A percentile compares a stretch with the other conserved stretches of the same genome.
Conservation (phyloP, 2,329 filamentous ascomycete species). For the Emergomyces orientalis region DNA sequence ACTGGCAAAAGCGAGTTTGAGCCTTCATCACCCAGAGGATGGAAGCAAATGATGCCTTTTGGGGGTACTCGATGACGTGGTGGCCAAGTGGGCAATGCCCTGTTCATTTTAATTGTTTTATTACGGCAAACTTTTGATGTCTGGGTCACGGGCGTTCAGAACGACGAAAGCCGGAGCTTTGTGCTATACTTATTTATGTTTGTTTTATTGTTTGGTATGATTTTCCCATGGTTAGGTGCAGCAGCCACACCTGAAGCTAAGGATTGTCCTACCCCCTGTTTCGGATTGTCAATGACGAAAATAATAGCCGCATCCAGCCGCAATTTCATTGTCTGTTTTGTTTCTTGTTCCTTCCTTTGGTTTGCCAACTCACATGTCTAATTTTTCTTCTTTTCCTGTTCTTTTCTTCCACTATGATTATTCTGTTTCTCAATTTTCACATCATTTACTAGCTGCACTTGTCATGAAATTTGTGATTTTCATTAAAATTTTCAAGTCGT, state of each 20-base stretch:
- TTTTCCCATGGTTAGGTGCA: background rate
- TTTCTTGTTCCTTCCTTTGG: background rate
- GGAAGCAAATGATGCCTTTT: background rate
- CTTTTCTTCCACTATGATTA: too few species aligned
- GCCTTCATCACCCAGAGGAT: background rate
- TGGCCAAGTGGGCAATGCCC: background rate
- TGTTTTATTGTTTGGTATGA: background rate
- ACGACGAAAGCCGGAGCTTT: background rate
- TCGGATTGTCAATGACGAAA: background rate
- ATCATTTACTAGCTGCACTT: too few species aligned
- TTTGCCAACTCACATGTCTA: background rate
- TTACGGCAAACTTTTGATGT: background rate
- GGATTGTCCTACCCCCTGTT: background rate
- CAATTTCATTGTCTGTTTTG: background rate
- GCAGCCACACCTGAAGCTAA: background rate
- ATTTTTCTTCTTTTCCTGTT: too few species aligned
- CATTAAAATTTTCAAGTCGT: too few species aligned
- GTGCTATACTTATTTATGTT: background rate
- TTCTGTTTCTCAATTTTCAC: background rate
- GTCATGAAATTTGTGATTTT: too few species aligned
- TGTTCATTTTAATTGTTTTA: background rate
- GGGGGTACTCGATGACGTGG: background rate
- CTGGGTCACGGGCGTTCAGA: background rate
- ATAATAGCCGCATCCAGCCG: background rate
- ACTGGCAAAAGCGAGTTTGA: constrained; percentile 7